Conservation (phyloP, 1,284 basidiomycete genomes). For the Sporisorium scitamineum region DNA sequence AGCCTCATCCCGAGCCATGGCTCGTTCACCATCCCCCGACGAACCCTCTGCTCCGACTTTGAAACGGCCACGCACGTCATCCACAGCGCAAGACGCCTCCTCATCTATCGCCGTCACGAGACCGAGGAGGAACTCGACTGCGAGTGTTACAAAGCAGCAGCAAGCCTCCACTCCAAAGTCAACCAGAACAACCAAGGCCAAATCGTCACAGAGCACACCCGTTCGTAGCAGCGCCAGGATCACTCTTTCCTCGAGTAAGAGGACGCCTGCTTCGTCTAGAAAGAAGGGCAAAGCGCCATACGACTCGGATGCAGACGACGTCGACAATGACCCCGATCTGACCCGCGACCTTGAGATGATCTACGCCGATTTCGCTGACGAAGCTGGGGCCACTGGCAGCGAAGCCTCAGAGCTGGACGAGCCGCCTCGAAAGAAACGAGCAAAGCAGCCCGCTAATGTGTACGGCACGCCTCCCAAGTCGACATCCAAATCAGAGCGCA, state of each 20-base stretch:
- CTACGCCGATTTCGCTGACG: constrained; percentile 6
- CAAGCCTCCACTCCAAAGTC: constrained; percentile 6
- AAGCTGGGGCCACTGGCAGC: not conserved
- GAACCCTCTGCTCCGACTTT: not conserved
- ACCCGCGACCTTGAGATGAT: constrained; percentile 19
- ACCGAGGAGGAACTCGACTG: constrained; percentile 21
- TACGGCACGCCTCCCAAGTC: constrained; percentile 5
- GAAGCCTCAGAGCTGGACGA: constrained; percentile 21
- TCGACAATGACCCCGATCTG: constrained; percentile 11
- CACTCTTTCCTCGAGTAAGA: not conserved
- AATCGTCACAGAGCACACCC: constrained; percentile 5
- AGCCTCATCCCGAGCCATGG: not conserved
- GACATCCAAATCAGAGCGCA: not conserved
- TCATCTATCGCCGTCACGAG: constrained; percentile 21
- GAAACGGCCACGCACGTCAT: constrained; percentile 20
- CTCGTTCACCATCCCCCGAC: constrained; percentile 11
- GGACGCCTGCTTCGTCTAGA: constrained; percentile 16
- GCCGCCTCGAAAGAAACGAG: constrained; percentile 34
- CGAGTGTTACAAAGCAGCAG: not conserved
- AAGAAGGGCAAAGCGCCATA: constrained; percentile 22
- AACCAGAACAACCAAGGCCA: not conserved
- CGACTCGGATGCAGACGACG: not conserved
- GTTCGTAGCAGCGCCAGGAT: not conserved
- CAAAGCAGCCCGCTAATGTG: constrained; percentile 1
- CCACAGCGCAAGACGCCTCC: not conserved